Evolutionary conservation across 495 filamentous ascomycete genomes (phyloP).

Genomic region (Echria macrotheca): DNA sequence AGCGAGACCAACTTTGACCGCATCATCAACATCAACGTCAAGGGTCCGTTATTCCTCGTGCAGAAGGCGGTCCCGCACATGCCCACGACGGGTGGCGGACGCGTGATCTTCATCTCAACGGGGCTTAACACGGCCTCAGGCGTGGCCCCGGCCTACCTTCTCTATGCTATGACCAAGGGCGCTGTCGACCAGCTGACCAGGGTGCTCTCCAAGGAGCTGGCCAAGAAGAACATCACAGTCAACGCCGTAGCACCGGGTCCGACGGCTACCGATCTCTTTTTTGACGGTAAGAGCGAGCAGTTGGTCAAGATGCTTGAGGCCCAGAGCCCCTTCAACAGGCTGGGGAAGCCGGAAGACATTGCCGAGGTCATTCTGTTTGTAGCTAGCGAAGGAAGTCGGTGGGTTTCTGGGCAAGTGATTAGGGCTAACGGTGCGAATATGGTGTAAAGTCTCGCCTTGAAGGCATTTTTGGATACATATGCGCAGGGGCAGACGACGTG

Average conservation of each 20-base stretch:
- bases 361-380: constrained; percentile 54
- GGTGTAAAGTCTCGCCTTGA: constrained; percentile 15
- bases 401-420: constrained; percentile 64
- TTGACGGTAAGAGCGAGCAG: constrained; percentile 55
- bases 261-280: constrained; percentile 62
- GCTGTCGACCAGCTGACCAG: constrained; percentile 67
- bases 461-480: neutral
- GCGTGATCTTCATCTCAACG: constrained; percentile 59
- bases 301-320: constrained; percentile 48
- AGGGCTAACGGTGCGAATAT: constrained; percentile 53
- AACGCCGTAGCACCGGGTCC: constrained; percentile 63
- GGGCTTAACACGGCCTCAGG: constrained; percentile 38
- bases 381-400: constrained; percentile 43
- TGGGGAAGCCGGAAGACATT: constrained; percentile 59
- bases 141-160: constrained; percentile 54
- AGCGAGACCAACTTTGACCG: constrained; percentile 57
- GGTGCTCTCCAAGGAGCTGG: constrained; percentile 60
- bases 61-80: constrained; percentile 63
- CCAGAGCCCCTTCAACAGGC: constrained; percentile 48
- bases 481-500: constrained; percentile 1
- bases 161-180: constrained; percentile 61
- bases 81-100: constrained; percentile 36
- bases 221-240: constrained; percentile 53
- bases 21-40: constrained; percentile 56
- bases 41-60: constrained; percentile 60